Percentiles rank a stretch among this genome's conserved stretches.
phyloP scores from a whole-genome alignment of 805 yeast genomes.

The Clavispora vitiphila region DNA sequence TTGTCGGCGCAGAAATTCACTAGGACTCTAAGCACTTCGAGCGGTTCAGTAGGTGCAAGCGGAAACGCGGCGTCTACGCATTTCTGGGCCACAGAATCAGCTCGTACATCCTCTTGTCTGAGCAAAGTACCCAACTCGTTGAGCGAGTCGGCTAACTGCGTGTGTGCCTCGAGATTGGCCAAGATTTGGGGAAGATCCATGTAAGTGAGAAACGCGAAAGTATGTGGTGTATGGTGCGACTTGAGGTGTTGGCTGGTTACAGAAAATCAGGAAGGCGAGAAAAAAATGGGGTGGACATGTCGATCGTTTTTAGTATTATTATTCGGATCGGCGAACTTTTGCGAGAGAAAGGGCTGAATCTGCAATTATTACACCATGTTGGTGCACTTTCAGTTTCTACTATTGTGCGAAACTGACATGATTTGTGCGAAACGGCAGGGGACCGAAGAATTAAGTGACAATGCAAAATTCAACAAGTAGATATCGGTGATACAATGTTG shows the following conservation, averaged over 20 bases:
- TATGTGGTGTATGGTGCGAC: neutral
- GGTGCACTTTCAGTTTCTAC: no score
- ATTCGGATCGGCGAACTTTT: no score
- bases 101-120: constrained; percentile 18
- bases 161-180: neutral
- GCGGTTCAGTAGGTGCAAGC: constrained; percentile 4
- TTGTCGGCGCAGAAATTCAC: constrained; percentile 35
- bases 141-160: neutral
- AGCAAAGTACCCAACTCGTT: constrained; percentile 13
- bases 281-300: no score
- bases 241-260: neutral
- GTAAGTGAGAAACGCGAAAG: neutral
- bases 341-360: no score
- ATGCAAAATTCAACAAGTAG: no score
- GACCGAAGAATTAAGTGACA: no score
- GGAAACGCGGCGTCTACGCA: constrained; percentile 10
- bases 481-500: no score
- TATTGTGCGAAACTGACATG: no score
- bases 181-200: neutral
- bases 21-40: constrained; percentile 24
- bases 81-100: constrained; percentile 4
- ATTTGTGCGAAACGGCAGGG: no score
- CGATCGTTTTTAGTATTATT: no score
- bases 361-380: no score
- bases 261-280: no score